Evolutionary conservation across 2,329 filamentous ascomycete genomes (phyloP).

Genomic region (Pseudogymnoascus sp.): DNA sequence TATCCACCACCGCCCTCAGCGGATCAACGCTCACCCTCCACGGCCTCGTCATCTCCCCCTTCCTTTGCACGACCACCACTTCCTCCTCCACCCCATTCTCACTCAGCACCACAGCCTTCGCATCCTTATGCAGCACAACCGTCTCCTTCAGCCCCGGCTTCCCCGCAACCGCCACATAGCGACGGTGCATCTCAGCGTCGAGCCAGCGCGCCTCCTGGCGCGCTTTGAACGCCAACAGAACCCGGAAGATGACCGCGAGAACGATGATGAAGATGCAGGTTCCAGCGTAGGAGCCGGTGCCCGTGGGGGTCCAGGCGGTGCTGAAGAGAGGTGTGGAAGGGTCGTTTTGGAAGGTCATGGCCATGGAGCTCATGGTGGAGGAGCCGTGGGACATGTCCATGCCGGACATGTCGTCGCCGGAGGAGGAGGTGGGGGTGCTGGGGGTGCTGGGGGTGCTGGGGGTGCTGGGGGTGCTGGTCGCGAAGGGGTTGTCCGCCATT

Average conservation of each 20-base stretch:
- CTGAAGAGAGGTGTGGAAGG: conserved; percentile 59
- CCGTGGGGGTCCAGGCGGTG: conserved; percentile 62
- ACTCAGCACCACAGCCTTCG: conserved; percentile 58
- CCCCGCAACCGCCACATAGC: conserved; percentile 67
- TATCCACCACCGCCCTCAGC: conserved; percentile 61
- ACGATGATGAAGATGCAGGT: conserved; percentile 87
- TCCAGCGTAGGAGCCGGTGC: conserved; percentile 65
- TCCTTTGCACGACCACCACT: conserved; percentile 62
- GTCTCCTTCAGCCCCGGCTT: conserved; percentile 42
- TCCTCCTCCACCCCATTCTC: conserved; percentile 75
- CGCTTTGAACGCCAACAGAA: conserved; percentile 62
- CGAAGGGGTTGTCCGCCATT: conserved; percentile 3
- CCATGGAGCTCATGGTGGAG: conserved; percentile 31
- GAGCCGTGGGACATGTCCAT: not conserved
- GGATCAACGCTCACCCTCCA: conserved; percentile 79
- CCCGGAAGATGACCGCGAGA: conserved; percentile 61
- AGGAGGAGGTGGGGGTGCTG: not conserved
- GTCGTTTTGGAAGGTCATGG: conserved; percentile 56
- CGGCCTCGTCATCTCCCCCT: conserved; percentile 46
- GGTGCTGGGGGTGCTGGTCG: not conserved
- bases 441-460: not conserved
- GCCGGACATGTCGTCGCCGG: not conserved
- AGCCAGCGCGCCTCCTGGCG: conserved; percentile 57
- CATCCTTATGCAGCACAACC: conserved; percentile 32
- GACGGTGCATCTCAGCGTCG: conserved; percentile 60